Evolutionary conservation across 495 filamentous ascomycete species (phyloP).

Genomic region (Clavariopsis aquatica): DNA sequence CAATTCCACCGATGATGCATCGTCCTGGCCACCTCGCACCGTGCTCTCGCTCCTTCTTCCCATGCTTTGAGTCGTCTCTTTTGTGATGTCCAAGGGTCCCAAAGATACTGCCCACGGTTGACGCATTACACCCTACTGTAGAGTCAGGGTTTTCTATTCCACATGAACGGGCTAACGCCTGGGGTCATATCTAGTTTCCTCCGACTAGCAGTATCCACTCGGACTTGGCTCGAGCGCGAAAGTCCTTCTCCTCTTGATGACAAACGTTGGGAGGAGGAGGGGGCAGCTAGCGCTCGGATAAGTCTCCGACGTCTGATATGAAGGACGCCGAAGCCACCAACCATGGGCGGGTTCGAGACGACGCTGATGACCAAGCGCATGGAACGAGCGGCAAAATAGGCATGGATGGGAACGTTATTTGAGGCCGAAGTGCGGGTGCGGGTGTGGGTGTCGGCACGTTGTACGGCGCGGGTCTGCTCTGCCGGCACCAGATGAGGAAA

Average conservation of each 20-base stretch:
- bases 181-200: not conserved
- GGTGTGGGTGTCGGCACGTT: not conserved
- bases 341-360: too few relatives aligned
- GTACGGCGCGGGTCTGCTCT: not conserved
- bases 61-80: not conserved
- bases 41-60: constrained; percentile 11
- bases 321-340: too few relatives aligned
- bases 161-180: not conserved
- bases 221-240: not conserved
- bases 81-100: not conserved
- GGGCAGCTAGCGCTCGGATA: not conserved
- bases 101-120: too few relatives aligned
- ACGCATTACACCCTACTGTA: too few relatives aligned
- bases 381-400: not conserved
- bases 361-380: not conserved
- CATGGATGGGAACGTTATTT: not conserved
- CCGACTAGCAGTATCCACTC: constrained; percentile 2
- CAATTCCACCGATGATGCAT: not conserved
- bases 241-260: not conserved
- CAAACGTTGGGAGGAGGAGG: not conserved
- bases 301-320: not conserved
- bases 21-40: not conserved
- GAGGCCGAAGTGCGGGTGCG: too few relatives aligned
- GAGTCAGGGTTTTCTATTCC: not conserved
- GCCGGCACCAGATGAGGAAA: not conserved